Evolutionary conservation across 305 asterid species (phyloP).

Genomic region (Plantago lanceolata): DNA sequence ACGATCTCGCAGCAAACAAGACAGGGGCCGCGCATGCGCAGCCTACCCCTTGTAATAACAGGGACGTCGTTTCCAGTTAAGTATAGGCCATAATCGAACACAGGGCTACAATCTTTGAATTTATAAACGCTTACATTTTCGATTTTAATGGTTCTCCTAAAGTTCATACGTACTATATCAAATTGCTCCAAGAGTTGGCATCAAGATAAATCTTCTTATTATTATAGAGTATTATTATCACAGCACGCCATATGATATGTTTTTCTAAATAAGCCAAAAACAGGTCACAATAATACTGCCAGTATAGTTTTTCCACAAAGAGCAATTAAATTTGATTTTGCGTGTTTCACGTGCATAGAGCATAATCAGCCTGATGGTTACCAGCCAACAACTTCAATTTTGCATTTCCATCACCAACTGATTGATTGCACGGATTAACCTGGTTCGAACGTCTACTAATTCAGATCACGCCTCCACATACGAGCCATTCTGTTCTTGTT

Average conservation of each 20-base stretch:
- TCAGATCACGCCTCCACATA: slow-evolving; percentile 32
- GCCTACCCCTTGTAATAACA: too few relatives aligned
- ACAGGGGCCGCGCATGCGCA: too few relatives aligned
- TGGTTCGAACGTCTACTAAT: slow-evolving; percentile 5
- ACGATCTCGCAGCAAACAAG: too few relatives aligned
- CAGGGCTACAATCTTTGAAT: too few relatives aligned
- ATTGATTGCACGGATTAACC: slow-evolving; percentile 13
- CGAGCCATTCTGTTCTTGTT: slow-evolving; percentile 40
- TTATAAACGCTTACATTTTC: too few relatives aligned
- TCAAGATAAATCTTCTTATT: background rate
- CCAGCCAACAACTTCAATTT: slow-evolving; percentile 4
- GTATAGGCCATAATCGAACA: too few relatives aligned
- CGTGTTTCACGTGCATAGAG: slow-evolving; percentile 9
- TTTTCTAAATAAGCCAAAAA: background rate
- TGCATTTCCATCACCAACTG: slow-evolving; percentile 5
- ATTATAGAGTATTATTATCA: background rate
- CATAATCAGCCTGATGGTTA: background rate
- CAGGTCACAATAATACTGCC: slow-evolving; percentile 11
- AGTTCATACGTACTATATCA: too few relatives aligned
- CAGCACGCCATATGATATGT: background rate
- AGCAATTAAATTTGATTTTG: background rate
- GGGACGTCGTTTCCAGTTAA: too few relatives aligned
- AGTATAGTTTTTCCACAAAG: slow-evolving; percentile 2
- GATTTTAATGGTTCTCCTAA: too few relatives aligned
- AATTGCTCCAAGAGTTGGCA: background rate